A percentile compares a stretch with the other conserved stretches of the same genome.
phyloP scores from a whole-genome alignment of 2,329 filamentous ascomycete genomes.

The Fusarium camptoceras region DNA sequence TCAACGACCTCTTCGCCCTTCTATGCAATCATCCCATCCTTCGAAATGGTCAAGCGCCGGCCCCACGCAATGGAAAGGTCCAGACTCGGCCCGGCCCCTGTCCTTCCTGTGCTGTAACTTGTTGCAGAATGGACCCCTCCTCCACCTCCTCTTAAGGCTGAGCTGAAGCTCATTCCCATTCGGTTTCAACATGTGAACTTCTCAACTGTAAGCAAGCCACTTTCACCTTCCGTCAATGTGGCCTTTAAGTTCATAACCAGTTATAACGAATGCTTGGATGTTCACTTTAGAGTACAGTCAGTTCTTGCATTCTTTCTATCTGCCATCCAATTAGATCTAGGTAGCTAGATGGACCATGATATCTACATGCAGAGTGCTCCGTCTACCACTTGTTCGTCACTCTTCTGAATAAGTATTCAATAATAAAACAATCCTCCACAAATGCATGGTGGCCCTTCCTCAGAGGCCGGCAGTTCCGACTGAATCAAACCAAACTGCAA shows the following conservation, averaged over 20 bases:
- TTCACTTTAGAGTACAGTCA: not conserved
- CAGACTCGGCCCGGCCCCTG: conserved; percentile 20
- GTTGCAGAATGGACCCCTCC: conserved; percentile 5
- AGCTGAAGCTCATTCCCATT: conserved; percentile 4
- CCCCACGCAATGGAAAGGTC: conserved; percentile 18
- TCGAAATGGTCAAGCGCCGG: conserved; percentile 17
- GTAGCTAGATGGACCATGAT: not conserved
- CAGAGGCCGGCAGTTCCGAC: conserved; percentile 13
- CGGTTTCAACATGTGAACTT: not conserved
- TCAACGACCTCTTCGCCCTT: not conserved
- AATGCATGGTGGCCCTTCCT: conserved; percentile 1
- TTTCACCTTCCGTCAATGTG: not conserved
- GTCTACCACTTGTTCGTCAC: conserved; percentile 21
- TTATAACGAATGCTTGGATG: conserved; percentile 19
- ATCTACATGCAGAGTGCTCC: conserved; percentile 18
- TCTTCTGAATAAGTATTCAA: conserved; percentile 20
- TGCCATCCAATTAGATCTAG: conserved; percentile 9
- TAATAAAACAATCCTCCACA: conserved; percentile 5
- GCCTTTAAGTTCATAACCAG: conserved; percentile 3
- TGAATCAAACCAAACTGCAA: conserved; percentile 10
- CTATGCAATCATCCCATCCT: not conserved
- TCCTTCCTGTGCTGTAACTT: conserved; percentile 6
- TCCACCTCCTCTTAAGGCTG: conserved; percentile 3
- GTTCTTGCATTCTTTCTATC: conserved; percentile 15
- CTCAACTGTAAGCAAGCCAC: not conserved